phyloP scores from a whole-genome alignment of 202 grass and related monocot species.

The Sporobolus alterniflorus region DNA sequence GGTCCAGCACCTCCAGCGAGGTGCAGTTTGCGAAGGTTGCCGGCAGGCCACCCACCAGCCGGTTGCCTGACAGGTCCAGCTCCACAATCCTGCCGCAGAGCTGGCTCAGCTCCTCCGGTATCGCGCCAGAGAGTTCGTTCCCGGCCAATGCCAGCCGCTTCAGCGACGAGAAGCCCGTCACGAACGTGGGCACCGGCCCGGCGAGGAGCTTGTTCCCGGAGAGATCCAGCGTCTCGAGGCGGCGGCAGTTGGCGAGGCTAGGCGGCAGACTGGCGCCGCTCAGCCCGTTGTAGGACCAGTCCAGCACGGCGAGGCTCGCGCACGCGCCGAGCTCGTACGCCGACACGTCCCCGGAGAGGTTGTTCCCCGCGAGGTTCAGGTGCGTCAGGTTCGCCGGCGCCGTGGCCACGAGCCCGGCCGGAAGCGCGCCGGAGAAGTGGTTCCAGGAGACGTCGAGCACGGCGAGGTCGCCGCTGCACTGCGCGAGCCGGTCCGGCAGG shows the following conservation, averaged over 20 bases:
- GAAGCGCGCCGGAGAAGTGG: slow-evolving; percentile 66
- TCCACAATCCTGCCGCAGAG: slow-evolving; percentile 63
- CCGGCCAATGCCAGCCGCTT: slow-evolving; percentile 62
- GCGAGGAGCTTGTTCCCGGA: slow-evolving; percentile 72
- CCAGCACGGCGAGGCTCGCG: slow-evolving; percentile 55
- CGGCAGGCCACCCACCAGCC: slow-evolving; percentile 62
- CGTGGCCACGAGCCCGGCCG: slow-evolving; percentile 38
- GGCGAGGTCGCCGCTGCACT: slow-evolving; percentile 60
- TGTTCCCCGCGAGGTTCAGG: slow-evolving; percentile 76
- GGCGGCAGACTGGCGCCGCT: slow-evolving; percentile 44
- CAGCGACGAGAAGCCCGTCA: slow-evolving; percentile 48
- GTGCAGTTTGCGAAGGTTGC: slow-evolving; percentile 67
- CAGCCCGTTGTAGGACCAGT: slow-evolving; percentile 77
- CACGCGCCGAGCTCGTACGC: slow-evolving; percentile 67
- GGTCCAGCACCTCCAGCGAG: slow-evolving; percentile 61
- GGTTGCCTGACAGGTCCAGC: slow-evolving; percentile 72
- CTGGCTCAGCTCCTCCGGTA: slow-evolving; percentile 66
- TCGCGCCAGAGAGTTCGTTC: slow-evolving; percentile 54
- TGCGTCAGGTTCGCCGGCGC: slow-evolving; percentile 50
- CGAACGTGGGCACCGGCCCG: slow-evolving; percentile 53
- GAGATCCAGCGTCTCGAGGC: slow-evolving; percentile 61
- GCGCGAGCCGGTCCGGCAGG: slow-evolving; percentile 52
- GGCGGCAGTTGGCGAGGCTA: slow-evolving; percentile 55
- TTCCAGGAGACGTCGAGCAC: slow-evolving; percentile 82
- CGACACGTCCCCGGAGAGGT: slow-evolving; percentile 79